Evolutionary conservation across 495 filamentous ascomycete species (phyloP).

Genomic region (Aspergillus taichungensis): DNA sequence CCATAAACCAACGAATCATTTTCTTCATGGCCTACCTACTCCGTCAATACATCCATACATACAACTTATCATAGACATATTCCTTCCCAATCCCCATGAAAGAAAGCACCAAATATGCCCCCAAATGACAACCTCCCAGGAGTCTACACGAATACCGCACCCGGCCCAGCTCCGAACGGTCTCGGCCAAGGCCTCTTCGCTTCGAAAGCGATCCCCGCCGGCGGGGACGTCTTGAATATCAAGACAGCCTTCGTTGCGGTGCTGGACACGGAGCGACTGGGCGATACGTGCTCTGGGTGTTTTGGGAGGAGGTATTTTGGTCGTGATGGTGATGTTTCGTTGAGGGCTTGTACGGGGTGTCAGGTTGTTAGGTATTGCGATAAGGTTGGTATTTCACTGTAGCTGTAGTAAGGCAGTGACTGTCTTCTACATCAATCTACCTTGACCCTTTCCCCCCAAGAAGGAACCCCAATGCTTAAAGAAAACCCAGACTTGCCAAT

Average conservation of each 20-base stretch:
- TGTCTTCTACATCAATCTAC: not conserved
- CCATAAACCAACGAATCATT: not conserved
- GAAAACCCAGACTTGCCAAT: slow-evolving; percentile 48
- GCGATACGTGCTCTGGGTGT: slow-evolving; percentile 38
- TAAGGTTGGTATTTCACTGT: slow-evolving; percentile 38
- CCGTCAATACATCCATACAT: not conserved
- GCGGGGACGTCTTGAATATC: slow-evolving; percentile 31
- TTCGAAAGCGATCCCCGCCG: slow-evolving; percentile 21
- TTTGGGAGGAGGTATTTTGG: slow-evolving; percentile 27
- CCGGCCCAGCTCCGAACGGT: slow-evolving; percentile 19
- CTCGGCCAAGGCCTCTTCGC: slow-evolving; percentile 39
- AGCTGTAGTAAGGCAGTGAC: too few relatives aligned
- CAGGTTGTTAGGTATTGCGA: slow-evolving; percentile 56
- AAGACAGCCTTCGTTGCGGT: slow-evolving; percentile 34
- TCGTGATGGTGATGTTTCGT: slow-evolving; percentile 4
- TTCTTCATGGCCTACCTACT: not conserved
- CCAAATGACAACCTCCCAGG: slow-evolving; percentile 8
- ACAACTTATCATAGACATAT: too few relatives aligned
- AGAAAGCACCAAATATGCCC: not conserved
- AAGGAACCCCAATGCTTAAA: too few relatives aligned
- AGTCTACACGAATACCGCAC: slow-evolving; percentile 20
- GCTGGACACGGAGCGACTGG: slow-evolving; percentile 31
- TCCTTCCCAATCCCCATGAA: too few relatives aligned
- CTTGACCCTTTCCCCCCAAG: too few relatives aligned
- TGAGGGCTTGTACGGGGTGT: slow-evolving; percentile 55